These are phyloP conservation scores for Tylopilus rubrobrunneus DNA, from an alignment of 768 basidiomycete species.

Conservation along the genomic window DNA sequence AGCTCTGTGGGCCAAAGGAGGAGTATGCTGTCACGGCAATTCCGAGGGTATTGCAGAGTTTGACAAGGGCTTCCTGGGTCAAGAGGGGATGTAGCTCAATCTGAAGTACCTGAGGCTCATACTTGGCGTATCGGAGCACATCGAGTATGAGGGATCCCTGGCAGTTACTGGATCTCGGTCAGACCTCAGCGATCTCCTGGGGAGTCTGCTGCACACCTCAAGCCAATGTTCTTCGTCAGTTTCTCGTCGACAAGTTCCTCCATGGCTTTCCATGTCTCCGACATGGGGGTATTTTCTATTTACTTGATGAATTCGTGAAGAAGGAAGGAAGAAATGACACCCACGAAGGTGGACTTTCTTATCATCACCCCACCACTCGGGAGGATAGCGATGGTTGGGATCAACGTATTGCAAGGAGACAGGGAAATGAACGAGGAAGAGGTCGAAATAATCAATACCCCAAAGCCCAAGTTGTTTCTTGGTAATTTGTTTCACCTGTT, in stretches of 20 bases:
- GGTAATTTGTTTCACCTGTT: constrained; percentile 49
- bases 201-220: constrained; percentile 43
- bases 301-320: not conserved
- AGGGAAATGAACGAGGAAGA: constrained; percentile 85
- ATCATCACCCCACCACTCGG: constrained; percentile 78
- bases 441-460: constrained; percentile 83
- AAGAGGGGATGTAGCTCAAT: constrained; percentile 59
- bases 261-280: constrained; percentile 83
- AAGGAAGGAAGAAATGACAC: constrained; percentile 12
- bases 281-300: constrained; percentile 62
- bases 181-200: not conserved
- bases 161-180: constrained; percentile 53
- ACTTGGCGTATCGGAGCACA: constrained; percentile 72
- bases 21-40: constrained; percentile 56
- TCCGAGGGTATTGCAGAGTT: constrained; percentile 39
- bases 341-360: constrained; percentile 62
- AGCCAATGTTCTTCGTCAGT: constrained; percentile 72
- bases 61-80: constrained; percentile 44
- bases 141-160: constrained; percentile 70
- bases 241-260: constrained; percentile 74
- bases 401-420: constrained; percentile 79
- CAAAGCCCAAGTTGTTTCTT: constrained; percentile 71
- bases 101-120: constrained; percentile 55
- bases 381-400: constrained; percentile 70
- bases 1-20: constrained; percentile 51